Evolutionary conservation across 2,329 filamentous ascomycete species (phyloP).

Genomic region (Davidsoniella virescens): DNA sequence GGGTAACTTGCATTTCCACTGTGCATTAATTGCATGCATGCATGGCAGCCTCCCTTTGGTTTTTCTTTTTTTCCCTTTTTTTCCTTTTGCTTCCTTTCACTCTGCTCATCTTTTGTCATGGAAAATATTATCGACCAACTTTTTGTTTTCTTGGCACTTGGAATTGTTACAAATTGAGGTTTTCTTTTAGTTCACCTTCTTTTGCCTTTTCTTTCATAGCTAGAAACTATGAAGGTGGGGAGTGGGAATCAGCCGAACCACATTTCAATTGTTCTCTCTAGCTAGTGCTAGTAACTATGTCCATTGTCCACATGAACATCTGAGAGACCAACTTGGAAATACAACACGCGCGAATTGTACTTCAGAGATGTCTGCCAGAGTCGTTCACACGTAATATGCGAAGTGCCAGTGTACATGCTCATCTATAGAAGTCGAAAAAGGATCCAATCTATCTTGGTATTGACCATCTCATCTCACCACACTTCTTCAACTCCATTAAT

Average conservation of each 20-base stretch:
- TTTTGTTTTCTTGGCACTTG: not conserved
- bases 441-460: too few relatives aligned
- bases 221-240: too few relatives aligned
- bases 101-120: not conserved
- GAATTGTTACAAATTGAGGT: not conserved
- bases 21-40: too few relatives aligned
- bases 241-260: too few relatives aligned
- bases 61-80: not conserved
- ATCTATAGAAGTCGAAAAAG: too few relatives aligned
- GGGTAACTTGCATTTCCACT: too few relatives aligned
- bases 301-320: not conserved
- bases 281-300: not conserved
- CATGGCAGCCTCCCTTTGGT: too few relatives aligned
- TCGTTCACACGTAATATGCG: too few relatives aligned
- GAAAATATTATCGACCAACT: not conserved
- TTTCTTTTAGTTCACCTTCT: not conserved
- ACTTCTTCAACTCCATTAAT: too few relatives aligned
- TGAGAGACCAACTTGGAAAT: not conserved
- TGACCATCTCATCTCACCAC: too few relatives aligned
- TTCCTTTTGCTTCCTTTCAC: constrained; percentile 1
- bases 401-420: too few relatives aligned
- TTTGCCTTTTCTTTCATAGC: not conserved
- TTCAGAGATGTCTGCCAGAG: too few relatives aligned
- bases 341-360: not conserved
- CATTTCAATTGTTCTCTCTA: not conserved